phyloP scores from a whole-genome alignment of 2,329 filamentous ascomycete genomes.

The Trichoderma endophyticum region DNA sequence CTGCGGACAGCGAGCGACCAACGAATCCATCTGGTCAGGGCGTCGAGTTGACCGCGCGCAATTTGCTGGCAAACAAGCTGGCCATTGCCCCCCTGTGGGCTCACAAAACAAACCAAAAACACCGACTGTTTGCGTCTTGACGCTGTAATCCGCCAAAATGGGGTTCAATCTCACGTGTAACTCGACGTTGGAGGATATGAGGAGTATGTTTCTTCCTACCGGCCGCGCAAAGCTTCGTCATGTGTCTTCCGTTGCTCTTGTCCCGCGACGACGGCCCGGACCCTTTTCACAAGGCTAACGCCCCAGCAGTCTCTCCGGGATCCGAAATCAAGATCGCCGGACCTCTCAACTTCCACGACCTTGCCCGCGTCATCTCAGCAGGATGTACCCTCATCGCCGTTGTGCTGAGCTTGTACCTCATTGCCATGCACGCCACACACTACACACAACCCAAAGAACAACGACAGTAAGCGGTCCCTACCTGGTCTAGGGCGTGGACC shows the following conservation, averaged over 20 bases:
- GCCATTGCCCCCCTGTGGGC: constrained; percentile 13
- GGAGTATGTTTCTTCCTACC: constrained; percentile 33
- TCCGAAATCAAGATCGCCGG: constrained; percentile 48
- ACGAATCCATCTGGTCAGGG: not conserved
- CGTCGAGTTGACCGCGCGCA: not conserved
- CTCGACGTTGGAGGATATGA: constrained; percentile 43
- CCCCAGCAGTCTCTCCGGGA: constrained; percentile 32
- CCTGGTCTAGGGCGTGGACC: not conserved
- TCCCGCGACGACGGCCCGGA: not conserved
- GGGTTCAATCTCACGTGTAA: constrained; percentile 41
- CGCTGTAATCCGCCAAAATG: not conserved
- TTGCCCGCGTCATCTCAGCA: constrained; percentile 51
- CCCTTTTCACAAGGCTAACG: not conserved
- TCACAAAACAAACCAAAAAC: not conserved
- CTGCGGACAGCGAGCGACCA: not conserved
- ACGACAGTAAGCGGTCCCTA: constrained; percentile 45
- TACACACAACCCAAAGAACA: constrained; percentile 61
- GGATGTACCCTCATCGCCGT: constrained; percentile 49
- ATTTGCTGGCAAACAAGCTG: not conserved
- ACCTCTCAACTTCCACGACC: constrained; percentile 51
- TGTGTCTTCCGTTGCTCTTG: not conserved
- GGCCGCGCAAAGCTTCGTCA: not conserved
- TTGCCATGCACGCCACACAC: constrained; percentile 57
- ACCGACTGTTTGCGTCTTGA: not conserved
- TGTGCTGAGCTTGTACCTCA: constrained; percentile 53